These are phyloP conservation scores for Straminergon stramineum DNA, from an alignment of 225 moss, liverwort and hornwort genomes.

Conservation along the genomic window DNA sequence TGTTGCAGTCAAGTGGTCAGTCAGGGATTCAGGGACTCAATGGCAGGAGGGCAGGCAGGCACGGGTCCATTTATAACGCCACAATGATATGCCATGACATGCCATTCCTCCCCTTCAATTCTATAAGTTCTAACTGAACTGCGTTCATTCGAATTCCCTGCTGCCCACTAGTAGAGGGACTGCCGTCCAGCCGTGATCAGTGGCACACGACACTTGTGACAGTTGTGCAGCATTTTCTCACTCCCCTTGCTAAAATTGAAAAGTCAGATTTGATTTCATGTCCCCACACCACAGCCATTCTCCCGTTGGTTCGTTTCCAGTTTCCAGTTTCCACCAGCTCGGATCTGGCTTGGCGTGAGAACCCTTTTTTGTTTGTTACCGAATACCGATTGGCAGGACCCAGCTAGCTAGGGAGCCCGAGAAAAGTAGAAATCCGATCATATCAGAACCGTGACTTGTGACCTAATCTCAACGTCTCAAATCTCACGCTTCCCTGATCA, in stretches of 20 bases:
- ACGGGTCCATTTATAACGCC: slow-evolving; percentile 14
- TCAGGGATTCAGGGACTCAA: not conserved
- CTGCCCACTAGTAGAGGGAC: not conserved
- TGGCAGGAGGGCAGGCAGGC: not conserved
- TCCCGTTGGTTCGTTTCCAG: not conserved
- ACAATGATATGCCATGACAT: not conserved
- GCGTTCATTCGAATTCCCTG: not conserved
- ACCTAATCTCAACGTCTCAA: not conserved
- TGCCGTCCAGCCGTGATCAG: not conserved
- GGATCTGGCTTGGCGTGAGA: not conserved
- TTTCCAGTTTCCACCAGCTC: not conserved
- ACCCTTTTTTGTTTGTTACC: not conserved
- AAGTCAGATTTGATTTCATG: not conserved
- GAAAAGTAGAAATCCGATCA: not conserved
- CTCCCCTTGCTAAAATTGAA: not conserved
- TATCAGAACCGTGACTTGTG: not conserved
- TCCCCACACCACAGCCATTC: not conserved
- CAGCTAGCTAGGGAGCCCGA: not conserved
- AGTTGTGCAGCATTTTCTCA: not conserved
- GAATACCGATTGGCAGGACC: not conserved
- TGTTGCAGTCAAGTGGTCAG: slow-evolving; percentile 1
- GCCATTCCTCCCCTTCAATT: not conserved
- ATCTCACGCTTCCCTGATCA: not conserved
- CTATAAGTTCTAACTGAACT: not conserved
- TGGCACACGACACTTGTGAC: not conserved